Evolutionary conservation across 1,284 basidiomycete genomes (phyloP), one percentile per base, ranked within the genome.

Genomic region (Mycocalia duriaeana): DNA sequence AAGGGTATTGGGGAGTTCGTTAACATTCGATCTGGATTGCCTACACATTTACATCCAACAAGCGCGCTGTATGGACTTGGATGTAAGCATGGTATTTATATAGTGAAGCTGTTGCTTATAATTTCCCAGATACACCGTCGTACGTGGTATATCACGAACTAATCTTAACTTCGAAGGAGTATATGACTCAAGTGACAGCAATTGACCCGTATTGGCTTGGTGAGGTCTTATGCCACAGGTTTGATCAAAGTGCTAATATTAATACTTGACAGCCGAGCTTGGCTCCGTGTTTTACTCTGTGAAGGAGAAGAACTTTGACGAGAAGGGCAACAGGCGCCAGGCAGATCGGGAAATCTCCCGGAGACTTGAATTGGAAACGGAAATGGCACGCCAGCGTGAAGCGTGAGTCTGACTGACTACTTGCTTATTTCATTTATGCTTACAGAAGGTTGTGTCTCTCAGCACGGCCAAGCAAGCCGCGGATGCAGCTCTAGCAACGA

Each of bases 1-100:
- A 99, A 98, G 71, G 95, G 95, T 62, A 96, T 99, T 51, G 96
- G 95, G 53, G 96, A 99, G 68, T 99, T 97, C 65, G 91, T 95
- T 51, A 97, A 99, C 66, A 91, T 95, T 56, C 80, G 96, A 37
- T 94, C 95, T n/a, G 96, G 94, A 18, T 66, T 92, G 40, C 90
- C 90, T 4, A 94, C 92, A 42, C 90, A 94, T 64, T 71, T 99
- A 39, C 96, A 99, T 64, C 96, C 96, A 0, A 99, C 96, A 0
- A 94, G 90, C 58, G 94, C 96, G 2, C 70, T 99, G 40, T 99
- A 96, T 63, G 96, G 96, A 8, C 76, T 98, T 44, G 96, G 95
- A 55, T 97, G 91, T 90, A 64, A 72, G 85, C 75, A 25, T 50
- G 31, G 47, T 35, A 35, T 38, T 36, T 39, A 35, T 37, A 16